Percentiles rank a stretch among this genome's conserved stretches.
Conservation (phyloP, 2,329 filamentous ascomycete genomes). For the Ophiostoma ulmi region DNA sequence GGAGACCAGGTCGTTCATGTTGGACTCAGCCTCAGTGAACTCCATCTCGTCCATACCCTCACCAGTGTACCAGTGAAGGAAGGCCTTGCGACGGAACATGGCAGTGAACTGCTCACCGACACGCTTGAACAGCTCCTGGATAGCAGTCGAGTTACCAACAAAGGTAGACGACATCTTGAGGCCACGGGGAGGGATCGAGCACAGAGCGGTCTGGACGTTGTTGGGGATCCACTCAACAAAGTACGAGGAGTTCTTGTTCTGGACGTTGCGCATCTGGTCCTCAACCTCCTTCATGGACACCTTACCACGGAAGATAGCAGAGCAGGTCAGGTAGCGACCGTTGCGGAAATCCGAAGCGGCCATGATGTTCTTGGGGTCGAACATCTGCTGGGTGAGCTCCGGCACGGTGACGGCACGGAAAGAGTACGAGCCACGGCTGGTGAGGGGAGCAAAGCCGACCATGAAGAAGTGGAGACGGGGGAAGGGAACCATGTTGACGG, state of each 20-base stretch:
- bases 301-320: slow-evolving; percentile 97
- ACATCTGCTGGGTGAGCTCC: slow-evolving; percentile 99
- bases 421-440: slow-evolving; percentile 75
- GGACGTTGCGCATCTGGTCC: slow-evolving; percentile 99
- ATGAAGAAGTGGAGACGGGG: slow-evolving; percentile 99
- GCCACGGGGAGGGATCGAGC: slow-evolving; percentile 95
- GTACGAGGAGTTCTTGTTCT: slow-evolving; percentile 99
- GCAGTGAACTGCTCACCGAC: slow-evolving; percentile 98
- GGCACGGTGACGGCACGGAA: slow-evolving; percentile 98
- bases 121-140: slow-evolving; percentile 99
- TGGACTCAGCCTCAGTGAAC: slow-evolving; percentile 99
- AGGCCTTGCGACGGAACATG: slow-evolving; percentile 99
- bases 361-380: slow-evolving; percentile 99
- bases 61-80: slow-evolving; percentile 99
- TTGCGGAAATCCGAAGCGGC: slow-evolving; percentile 99
- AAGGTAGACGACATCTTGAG: slow-evolving; percentile 99
- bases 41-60: slow-evolving; percentile 99
- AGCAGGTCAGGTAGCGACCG: slow-evolving; percentile 98
- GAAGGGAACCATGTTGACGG: slow-evolving; percentile 99
- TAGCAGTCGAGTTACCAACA: slow-evolving; percentile 97
- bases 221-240: slow-evolving; percentile 99
- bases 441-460: slow-evolving; percentile 98
- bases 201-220: slow-evolving; percentile 99
- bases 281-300: slow-evolving; percentile 99
- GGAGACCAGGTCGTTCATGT: slow-evolving; percentile 99